phyloP scores from a whole-genome alignment of 805 yeast species.

The Candida maesae region DNA sequence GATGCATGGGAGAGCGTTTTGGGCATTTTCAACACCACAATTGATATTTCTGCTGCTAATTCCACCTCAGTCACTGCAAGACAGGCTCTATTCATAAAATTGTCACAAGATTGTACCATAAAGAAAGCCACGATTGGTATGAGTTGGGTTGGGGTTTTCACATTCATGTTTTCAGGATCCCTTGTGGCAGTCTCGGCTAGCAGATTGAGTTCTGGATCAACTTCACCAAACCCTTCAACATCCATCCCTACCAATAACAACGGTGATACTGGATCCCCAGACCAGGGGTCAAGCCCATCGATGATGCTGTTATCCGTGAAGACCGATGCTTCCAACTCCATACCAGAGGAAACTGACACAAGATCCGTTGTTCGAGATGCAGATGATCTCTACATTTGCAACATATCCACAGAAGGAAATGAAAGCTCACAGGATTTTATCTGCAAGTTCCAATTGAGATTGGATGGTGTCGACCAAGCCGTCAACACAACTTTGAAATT shows the following conservation, averaged over 20 bases:
- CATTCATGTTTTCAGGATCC: conserved; percentile 13
- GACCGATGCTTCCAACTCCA: neutral
- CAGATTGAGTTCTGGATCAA: conserved; percentile 9
- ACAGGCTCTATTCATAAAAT: conserved; percentile 11
- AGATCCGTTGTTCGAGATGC: neutral
- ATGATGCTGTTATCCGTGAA: neutral
- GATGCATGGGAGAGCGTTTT: conserved; percentile 4
- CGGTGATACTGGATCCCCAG: neutral
- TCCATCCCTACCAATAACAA: neutral
- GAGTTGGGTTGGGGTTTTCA: conserved; percentile 9
- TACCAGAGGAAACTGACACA: neutral
- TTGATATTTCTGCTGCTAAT: conserved; percentile 11
- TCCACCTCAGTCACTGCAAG: conserved; percentile 7
- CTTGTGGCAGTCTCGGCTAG: conserved; percentile 7
- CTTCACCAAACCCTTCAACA: neutral
- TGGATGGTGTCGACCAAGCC: neutral
- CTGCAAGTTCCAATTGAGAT: neutral
- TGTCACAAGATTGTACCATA: conserved; percentile 18
- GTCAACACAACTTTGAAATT: neutral
- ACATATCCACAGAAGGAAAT: neutral
- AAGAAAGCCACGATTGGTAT: conserved; percentile 18
- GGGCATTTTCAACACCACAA: conserved; percentile 4
- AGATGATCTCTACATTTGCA: neutral
- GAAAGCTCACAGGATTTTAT: neutral
- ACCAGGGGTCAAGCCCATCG: neutral